Conservation (phyloP, 108 stramenopile species). For the Skeletonema potamos region DNA sequence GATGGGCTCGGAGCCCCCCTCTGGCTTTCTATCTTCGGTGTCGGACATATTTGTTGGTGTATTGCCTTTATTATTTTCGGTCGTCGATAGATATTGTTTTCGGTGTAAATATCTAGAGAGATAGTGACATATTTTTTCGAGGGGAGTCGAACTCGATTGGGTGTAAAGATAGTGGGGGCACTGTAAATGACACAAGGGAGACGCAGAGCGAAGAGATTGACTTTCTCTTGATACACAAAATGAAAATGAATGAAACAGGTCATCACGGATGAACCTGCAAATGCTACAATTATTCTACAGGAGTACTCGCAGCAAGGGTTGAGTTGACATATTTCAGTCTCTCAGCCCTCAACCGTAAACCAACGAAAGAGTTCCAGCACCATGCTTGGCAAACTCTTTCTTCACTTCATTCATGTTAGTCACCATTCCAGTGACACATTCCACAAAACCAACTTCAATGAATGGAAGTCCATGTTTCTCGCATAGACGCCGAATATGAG, state of each 20-base stretch:
- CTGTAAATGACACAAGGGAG: too few relatives aligned
- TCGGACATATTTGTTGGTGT: slow-evolving; percentile 28
- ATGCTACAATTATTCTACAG: too few relatives aligned
- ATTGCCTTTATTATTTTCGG: too few relatives aligned
- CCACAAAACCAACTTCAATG: slow-evolving; percentile 21
- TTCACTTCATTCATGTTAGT: slow-evolving; percentile 26
- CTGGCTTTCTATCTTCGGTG: slow-evolving; percentile 22
- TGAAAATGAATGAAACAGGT: too few relatives aligned
- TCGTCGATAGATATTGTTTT: too few relatives aligned
- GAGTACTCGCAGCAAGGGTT: not conserved
- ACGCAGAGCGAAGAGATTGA: too few relatives aligned
- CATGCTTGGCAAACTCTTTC: slow-evolving; percentile 24
- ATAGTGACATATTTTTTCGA: too few relatives aligned
- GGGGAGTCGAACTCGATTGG: too few relatives aligned
- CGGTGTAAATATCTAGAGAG: too few relatives aligned
- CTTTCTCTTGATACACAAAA: too few relatives aligned
- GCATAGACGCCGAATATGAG: slow-evolving; percentile 15
- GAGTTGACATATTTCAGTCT: not conserved
- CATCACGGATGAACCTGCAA: too few relatives aligned
- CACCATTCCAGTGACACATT: slow-evolving; percentile 28
- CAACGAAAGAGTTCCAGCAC: slow-evolving; percentile 24
- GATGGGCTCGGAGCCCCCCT: slow-evolving; percentile 27
- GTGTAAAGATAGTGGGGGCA: too few relatives aligned
- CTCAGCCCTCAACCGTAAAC: slow-evolving; percentile 10
- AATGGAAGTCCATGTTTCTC: slow-evolving; percentile 27